These are phyloP conservation scores for Eimeria necatrix DNA, from an alignment of 169 alveolate genomes.

Conservation along the genomic window DNA sequence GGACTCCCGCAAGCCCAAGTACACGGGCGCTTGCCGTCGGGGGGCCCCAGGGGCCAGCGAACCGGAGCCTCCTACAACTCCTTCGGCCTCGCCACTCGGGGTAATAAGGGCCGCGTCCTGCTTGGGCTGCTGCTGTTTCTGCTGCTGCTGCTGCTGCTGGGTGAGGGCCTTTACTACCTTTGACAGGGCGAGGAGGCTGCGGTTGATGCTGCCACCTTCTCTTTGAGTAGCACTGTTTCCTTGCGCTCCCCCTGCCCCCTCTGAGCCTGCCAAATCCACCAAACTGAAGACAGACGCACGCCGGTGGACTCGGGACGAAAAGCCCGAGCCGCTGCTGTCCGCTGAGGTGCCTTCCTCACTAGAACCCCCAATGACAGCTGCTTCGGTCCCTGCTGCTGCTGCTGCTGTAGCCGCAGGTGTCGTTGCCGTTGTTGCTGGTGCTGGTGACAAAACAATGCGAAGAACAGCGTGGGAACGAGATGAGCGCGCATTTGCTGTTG, in stretches of 20 bases:
- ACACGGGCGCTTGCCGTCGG: not conserved
- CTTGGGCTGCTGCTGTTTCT: constrained; percentile 26
- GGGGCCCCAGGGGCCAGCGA: not conserved
- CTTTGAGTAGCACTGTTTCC: not conserved
- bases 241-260: constrained; percentile 82
- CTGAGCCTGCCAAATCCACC: constrained; percentile 96
- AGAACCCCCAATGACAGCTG: not conserved
- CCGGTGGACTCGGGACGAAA: constrained; percentile 11
- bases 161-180: constrained; percentile 69
- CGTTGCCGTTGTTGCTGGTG: constrained; percentile 21
- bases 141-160: constrained; percentile 67
- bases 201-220: constrained; percentile 79
- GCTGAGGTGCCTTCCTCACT: not conserved
- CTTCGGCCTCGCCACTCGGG: not conserved
- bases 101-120: not conserved
- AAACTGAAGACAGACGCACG: constrained; percentile 86
- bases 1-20: constrained; percentile 92
- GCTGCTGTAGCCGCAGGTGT: not conserved
- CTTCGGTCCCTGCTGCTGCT: constrained; percentile 20
- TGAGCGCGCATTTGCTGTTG: constrained; percentile 52
- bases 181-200: constrained; percentile 77
- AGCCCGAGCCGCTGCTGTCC: constrained; percentile 8
- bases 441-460: constrained; percentile 81
- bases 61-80: not conserved
- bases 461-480: constrained; percentile 92